Evolutionary conservation across 2,329 filamentous ascomycete species (phyloP), one percentile per base, ranked within the genome.

Genomic region (Exophiala phaeomuriformis): DNA sequence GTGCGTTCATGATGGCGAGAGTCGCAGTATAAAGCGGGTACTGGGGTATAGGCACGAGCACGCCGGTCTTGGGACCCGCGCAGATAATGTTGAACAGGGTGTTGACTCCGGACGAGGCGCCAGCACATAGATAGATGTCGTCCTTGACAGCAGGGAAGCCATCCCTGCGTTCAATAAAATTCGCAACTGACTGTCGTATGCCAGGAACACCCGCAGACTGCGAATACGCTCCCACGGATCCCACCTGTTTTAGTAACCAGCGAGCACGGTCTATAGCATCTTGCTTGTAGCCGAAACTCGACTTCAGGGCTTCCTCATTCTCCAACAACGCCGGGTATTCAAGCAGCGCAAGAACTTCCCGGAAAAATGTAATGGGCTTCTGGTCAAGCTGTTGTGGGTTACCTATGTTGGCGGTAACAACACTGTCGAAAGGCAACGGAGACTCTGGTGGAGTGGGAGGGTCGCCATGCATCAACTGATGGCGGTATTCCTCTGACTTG

Each of bases 341-440:
- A 55, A 97, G 73, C 58, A 98, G 72, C 73, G 89, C 95, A 66
- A 93, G 80, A 30, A 98, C 93, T 75, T 98, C 91, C 64, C 93
- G 85, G 82, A 98, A 96, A 79, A 96, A 98, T 63, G 93, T 98
- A 66, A 98, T 91, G 66, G 93, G 93, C 53, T 97, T 94, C 79
- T 98, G 93, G 74, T 96, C 93, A 59, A 98, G 83, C 75, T 98
- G 93, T 74, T 98, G 93, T 3, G 93, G 93, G 77, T 98, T 98
- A 68, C 93, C 93, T 67, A 98, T 98, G 75, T 98, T 98, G 73
- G 93, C 93, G 59, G 88, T 90, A 74, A 98, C 91, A 71, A 98
- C 85, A 56, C 89, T 80, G 65, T 88, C 78, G 72, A 98, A 98
- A 46, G 93, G 91, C 47, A 97, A 78, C 66, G 70, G 69, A 2